Percentiles rank a stretch among this genome's conserved stretches.
Conservation (phyloP, 495 filamentous ascomycete species). For the Achaetomiella virescens region DNA sequence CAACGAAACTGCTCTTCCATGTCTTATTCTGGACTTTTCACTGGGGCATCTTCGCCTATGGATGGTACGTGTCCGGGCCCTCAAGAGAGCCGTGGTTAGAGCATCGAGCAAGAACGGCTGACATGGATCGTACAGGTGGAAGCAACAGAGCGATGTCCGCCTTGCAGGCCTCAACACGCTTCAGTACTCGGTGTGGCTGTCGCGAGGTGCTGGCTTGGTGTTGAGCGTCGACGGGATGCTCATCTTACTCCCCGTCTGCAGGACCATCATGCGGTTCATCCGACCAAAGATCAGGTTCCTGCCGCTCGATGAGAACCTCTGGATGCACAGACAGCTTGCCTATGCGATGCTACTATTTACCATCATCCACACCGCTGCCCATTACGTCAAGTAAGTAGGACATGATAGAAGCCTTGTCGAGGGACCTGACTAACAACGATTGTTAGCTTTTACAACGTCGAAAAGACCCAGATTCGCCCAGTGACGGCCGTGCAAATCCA, state of each 20-base stretch:
- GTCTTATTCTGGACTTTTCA: conserved; percentile 80
- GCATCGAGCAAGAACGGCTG: neutral
- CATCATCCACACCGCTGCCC: conserved; percentile 65
- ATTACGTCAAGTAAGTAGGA: conserved; percentile 87
- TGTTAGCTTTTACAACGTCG: conserved; percentile 87
- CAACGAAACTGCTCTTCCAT: conserved; percentile 71
- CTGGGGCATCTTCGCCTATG: conserved; percentile 71
- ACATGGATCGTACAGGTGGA: conserved; percentile 52
- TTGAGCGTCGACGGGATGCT: conserved; percentile 78
- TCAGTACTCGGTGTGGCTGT: conserved; percentile 88
- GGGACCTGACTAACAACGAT: conserved; percentile 24
- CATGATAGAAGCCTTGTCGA: neutral
- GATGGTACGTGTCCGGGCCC: conserved; percentile 63
- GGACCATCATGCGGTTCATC: conserved; percentile 75
- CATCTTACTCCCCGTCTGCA: conserved; percentile 90
- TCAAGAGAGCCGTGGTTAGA: neutral
- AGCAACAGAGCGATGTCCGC: conserved; percentile 59
- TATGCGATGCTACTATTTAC: conserved; percentile 82
- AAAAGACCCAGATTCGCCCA: conserved; percentile 74
- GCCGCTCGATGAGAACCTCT: conserved; percentile 89
- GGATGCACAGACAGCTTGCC: conserved; percentile 94
- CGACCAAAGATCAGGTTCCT: conserved; percentile 83
- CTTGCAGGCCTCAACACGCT: conserved; percentile 76
- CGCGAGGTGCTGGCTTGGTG: conserved; percentile 80
- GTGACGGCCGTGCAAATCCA: conserved; percentile 86